Conservation (phyloP, 139 green algal species). For the Micractinium conductrix region DNA sequence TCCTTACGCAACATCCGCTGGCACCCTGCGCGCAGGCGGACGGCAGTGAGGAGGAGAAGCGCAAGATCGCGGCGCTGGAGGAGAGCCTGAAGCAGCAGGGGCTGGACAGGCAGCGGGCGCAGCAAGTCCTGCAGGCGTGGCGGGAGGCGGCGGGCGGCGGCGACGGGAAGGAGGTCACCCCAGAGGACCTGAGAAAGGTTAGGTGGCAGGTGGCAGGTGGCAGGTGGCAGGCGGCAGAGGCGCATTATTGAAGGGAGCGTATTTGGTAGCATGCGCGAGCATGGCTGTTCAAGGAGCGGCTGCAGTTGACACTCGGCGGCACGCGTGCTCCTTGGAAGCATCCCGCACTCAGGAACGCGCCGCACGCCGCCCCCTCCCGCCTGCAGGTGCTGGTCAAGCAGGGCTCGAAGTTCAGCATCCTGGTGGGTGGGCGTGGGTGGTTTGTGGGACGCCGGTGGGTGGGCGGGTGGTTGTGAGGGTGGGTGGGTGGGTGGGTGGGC, state of each 20-base stretch:
- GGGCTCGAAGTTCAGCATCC: slow-evolving; percentile 18
- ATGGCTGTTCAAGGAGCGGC: no score
- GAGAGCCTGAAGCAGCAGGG: slow-evolving; percentile 20
- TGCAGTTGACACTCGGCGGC: neutral
- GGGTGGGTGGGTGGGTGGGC: no score
- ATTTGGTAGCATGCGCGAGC: no score
- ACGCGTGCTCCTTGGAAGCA: neutral
- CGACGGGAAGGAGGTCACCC: slow-evolving; percentile 29
- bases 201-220: no score
- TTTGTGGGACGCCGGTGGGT: no score
- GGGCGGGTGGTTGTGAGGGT: no score
- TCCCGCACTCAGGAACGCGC: neutral
- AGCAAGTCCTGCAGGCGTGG: slow-evolving; percentile 26
- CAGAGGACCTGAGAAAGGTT: slow-evolving; percentile 51
- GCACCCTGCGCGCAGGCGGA: no score
- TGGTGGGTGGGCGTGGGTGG: no score
- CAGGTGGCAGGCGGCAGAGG: no score
- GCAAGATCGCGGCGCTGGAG: neutral
- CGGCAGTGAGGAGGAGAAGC: neutral
- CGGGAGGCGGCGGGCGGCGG: neutral
- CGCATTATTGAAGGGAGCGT: no score
- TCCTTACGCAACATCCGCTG: no score
- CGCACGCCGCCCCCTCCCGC: neutral
- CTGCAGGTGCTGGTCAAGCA: slow-evolving; percentile 47
- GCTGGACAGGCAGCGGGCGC: neutral